Base-by-base conservation (phyloP, 1,284 basidiomycete species). In the Coniophora puteana region DNA sequence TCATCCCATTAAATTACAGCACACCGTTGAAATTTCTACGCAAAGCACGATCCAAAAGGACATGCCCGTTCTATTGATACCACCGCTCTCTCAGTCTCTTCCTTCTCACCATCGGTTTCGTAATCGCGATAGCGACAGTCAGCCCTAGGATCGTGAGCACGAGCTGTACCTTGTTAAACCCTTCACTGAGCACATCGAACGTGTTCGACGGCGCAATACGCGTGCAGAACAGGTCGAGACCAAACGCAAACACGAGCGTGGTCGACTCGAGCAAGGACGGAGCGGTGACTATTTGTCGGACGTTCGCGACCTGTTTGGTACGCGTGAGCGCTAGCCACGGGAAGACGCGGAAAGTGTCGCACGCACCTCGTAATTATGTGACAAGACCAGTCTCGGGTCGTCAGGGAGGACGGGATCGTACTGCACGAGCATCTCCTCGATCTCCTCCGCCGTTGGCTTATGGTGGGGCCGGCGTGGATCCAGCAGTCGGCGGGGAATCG, bases 111-210 rank as follows among this genome's bases (percentile, higher is more conserved):
- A 89, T 83, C 35, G 88, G 87, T 56, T 77, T 80, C 10, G 86
- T 83, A 26, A 94, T 60, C 14, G 80, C 57, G 45, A 97, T 90
- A 4, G 85, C 93, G 4, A 78, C 59, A 1, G 71, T 72, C 41
- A 99, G 63, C 0, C 76, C 90, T 0, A 68, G 65, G 12, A 96
- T 78, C 1, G 93, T 98, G 31, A 93, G 60, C 46, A 96, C 76
- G 22, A 99, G 72, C 64, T 99, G 95, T 0, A 71, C 69, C 71
- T 98, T 97, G 69, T 98, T 98, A 66, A 99, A 99, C 55, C 74
- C 78, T 63, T 90, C 81, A 57, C 78, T 89, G 11, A 96, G 75
- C n/a, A 95, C 81, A 58, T 99, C 95, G 56, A 99, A 99, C 20
- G 90, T 92, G 20, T 82, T 83, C 3, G 89, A 92, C 1, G 96